Evolutionary conservation across 2,329 filamentous ascomycete genomes (phyloP), one percentile per base, ranked within the genome.

Genomic region (Arthroderma uncinatum): DNA sequence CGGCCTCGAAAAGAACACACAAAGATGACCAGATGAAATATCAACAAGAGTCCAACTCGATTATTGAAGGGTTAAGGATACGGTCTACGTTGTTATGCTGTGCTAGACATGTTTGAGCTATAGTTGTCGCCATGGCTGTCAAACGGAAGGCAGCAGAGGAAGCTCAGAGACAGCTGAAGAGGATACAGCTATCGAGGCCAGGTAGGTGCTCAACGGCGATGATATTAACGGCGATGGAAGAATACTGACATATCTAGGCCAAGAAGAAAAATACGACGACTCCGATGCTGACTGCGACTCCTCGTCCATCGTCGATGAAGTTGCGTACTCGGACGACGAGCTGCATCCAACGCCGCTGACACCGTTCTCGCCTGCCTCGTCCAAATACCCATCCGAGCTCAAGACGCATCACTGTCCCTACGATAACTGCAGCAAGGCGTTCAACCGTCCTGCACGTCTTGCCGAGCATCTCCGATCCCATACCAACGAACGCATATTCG

Each of bases 361-460:
- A 2, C 76, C 78, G 6, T 68, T 74, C 57, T 80, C 78, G 2
- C 78, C 80, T 10, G 58, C 58, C 12, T 73, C 73, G 23, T 68
- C 68, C 33, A 72, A 64, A 62, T 74, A 73, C 60, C 85, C 84
- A 2, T 87, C 84, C 42, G 87, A 82, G 67, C 78, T 83, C 58
- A 95, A 94, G 75, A 90, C 82, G 4, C 84, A 90, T 62, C 75
- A 77, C 56, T 96, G 92, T 72, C 83, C 85, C 0, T 85, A 82
- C 68, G 80, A 84, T 9, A 81, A 78, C 61, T 97, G 92, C 68
- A 73, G 76, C 58, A 94, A 94, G 73, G 83, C 85, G 5, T 97
- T 93, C 76, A 95, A 95, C 70, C 84, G 92, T 2, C 90, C 89
- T 0, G 86, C 86, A 34, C 83, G 89, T 28, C 78, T 96, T 2